Evolutionary conservation across 1,139 yeast species (phyloP).

Genomic region (Pichia sp.): DNA sequence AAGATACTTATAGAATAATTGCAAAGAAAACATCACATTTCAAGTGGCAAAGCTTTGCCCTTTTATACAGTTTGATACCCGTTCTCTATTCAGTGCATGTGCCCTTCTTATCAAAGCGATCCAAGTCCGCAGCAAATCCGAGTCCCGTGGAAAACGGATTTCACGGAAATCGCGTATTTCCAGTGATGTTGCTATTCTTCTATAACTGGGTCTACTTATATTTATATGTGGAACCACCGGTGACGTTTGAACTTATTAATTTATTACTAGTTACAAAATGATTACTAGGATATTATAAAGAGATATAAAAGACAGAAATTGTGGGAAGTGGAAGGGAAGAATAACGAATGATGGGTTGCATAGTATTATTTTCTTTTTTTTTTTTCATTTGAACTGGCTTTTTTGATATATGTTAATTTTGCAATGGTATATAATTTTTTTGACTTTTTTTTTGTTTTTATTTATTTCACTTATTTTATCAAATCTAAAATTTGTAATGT

Average conservation of each 20-base stretch:
- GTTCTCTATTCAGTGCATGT: not conserved
- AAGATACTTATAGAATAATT: too few relatives aligned
- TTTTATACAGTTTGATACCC: not conserved
- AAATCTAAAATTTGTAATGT: constrained; percentile 65
- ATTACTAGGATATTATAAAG: not conserved
- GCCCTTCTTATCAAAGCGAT: not conserved
- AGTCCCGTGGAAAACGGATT: not conserved
- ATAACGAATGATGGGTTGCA: not conserved
- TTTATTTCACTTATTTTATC: constrained; percentile 20
- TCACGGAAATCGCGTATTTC: not conserved
- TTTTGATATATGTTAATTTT: too few relatives aligned
- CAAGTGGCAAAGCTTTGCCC: not conserved
- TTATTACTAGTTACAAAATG: not conserved
- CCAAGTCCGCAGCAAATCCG: not conserved
- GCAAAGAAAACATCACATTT: not conserved
- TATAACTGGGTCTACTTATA: too few relatives aligned
- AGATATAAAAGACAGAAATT: too few relatives aligned
- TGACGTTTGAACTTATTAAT: not conserved
- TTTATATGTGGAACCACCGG: too few relatives aligned
- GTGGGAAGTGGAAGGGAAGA: not conserved
- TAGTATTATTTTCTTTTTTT: not conserved
- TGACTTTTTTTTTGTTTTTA: not conserved
- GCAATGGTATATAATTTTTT: too few relatives aligned
- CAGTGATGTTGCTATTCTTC: too few relatives aligned
- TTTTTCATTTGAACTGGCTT: not conserved